Base-by-base conservation (phyloP, 106 monocot genomes). In the Dendrobium catenatum region DNA sequence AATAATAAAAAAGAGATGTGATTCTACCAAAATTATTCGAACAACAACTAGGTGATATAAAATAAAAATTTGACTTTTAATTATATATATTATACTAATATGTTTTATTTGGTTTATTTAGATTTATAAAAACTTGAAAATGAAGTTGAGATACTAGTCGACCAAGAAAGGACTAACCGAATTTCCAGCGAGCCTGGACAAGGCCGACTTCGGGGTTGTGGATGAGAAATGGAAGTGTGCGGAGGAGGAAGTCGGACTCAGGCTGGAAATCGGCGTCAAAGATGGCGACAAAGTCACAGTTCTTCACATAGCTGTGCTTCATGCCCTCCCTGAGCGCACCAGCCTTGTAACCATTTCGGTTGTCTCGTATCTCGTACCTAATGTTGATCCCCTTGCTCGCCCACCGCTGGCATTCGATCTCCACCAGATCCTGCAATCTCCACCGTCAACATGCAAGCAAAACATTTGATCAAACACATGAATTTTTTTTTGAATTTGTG, bases 231-330 rank as follows among this genome's bases (percentile, higher is more conserved):
- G 89, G 89, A 27, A 89, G 42, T 31, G 84, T 74, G 43, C 86
- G 83, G 76, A 68, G 72, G 55, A 89, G 86, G 72, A 84, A 89
- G 77, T 89, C 86, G 27, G 86, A 77, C 46, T 89, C 86, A 2
- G 89, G 89, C 81, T 89, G 86, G 82, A 89, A 89, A 77, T 89
- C 89, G 33, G 89, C 89, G 77, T 89, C 89, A 58, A 87, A 87
- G n/a, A 87, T 87, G 49, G 61, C 83, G 4, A 84, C 87, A 64
- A 81, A 87, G 16, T 87, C 89, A 51, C 89, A 89, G 33, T 74
- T 55, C 55, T 82, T 79, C 37, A 86, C 86, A 43, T 89, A 89
- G 77, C 73, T 77, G 56, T 86, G 89, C 86, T 89, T 89, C 89
- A 89, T 89, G 42, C 89, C 89, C 17, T 89, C 84, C 64, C 77